These are phyloP conservation scores for Mycena rosella DNA, from an alignment of 768 basidiomycete genomes.

Conservation along the genomic window DNA sequence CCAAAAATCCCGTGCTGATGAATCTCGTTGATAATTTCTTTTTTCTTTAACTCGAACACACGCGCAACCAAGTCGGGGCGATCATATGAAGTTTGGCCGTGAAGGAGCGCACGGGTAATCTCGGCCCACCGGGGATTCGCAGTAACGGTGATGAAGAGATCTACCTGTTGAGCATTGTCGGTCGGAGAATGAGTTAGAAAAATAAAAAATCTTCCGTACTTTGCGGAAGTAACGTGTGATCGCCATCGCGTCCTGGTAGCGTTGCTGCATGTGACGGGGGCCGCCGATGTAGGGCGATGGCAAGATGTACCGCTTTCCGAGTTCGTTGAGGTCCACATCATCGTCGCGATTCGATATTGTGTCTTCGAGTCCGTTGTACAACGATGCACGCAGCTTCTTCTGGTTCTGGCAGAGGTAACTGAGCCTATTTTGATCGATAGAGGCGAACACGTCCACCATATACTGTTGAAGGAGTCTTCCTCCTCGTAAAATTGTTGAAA, in stretches of 20 bases:
- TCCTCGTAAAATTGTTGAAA: slow-evolving; percentile 46
- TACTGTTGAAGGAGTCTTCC: slow-evolving; percentile 55
- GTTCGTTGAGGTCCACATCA: slow-evolving; percentile 38
- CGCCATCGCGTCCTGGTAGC: slow-evolving; percentile 56
- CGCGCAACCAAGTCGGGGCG: slow-evolving; percentile 62
- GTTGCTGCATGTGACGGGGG: slow-evolving; percentile 49
- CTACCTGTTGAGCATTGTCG: neutral
- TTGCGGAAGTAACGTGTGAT: slow-evolving; percentile 44
- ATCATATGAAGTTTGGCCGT: slow-evolving; percentile 54
- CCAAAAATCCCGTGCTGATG: slow-evolving; percentile 57
- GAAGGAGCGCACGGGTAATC: slow-evolving; percentile 45
- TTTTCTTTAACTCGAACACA: slow-evolving; percentile 60
- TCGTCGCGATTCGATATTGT: slow-evolving; percentile 29
- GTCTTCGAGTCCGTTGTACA: slow-evolving; percentile 49
- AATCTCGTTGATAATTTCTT: slow-evolving; percentile 53
- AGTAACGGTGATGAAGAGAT: slow-evolving; percentile 9
- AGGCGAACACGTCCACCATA: slow-evolving; percentile 53
- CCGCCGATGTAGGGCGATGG: slow-evolving; percentile 36
- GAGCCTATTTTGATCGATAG: slow-evolving; percentile 48
- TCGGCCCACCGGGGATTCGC: slow-evolving; percentile 4
- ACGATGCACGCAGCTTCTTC: slow-evolving; percentile 42
- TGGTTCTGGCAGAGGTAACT: slow-evolving; percentile 47
- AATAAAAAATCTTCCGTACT: neutral
- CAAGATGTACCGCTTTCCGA: slow-evolving; percentile 44
- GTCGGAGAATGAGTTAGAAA: neutral